Percentiles rank a stretch among this genome's conserved stretches.
Evolutionary conservation across 768 basidiomycete genomes (phyloP).

Genomic region (Pisolithus albus): DNA sequence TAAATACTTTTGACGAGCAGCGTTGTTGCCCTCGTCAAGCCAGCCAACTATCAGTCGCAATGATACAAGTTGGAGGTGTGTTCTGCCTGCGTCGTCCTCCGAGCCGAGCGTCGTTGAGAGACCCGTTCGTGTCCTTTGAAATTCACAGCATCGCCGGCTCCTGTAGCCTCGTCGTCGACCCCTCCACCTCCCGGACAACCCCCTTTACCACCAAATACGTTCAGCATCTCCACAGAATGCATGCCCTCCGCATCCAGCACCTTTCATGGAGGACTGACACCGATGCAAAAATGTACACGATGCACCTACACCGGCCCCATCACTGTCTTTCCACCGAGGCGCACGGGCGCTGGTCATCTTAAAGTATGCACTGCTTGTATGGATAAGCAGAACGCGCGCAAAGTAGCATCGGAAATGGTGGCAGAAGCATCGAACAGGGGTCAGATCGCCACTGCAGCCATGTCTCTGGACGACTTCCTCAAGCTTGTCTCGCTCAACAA

Average conservation of each 20-base stretch:
- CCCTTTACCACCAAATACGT: conserved; percentile 11
- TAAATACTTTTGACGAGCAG: too few relatives aligned
- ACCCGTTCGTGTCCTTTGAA: neutral
- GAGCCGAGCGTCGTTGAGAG: neutral
- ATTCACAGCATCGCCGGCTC: conserved; percentile 6
- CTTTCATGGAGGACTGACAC: neutral
- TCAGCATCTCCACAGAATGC: conserved; percentile 14
- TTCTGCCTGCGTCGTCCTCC: neutral
- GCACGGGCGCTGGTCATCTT: conserved; percentile 25
- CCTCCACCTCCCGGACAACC: conserved; percentile 2
- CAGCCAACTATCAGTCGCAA: neutral
- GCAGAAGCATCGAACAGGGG: conserved; percentile 23
- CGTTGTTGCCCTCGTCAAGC: neutral
- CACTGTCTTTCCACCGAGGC: conserved; percentile 23
- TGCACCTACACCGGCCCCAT: conserved; percentile 25
- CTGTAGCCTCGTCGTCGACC: conserved; percentile 11
- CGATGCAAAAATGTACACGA: conserved; percentile 27
- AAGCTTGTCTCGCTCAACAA: conserved; percentile 28
- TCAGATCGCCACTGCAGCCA: conserved; percentile 31
- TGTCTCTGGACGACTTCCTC: conserved; percentile 29
- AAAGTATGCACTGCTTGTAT: conserved; percentile 28
- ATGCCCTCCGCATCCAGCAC: conserved; percentile 4
- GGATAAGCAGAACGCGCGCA: conserved; percentile 30
- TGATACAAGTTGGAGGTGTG: neutral
- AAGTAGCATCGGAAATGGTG: conserved; percentile 24